Conservation (phyloP, 2,329 filamentous ascomycete genomes). For the Aspergillus ibericus region DNA sequence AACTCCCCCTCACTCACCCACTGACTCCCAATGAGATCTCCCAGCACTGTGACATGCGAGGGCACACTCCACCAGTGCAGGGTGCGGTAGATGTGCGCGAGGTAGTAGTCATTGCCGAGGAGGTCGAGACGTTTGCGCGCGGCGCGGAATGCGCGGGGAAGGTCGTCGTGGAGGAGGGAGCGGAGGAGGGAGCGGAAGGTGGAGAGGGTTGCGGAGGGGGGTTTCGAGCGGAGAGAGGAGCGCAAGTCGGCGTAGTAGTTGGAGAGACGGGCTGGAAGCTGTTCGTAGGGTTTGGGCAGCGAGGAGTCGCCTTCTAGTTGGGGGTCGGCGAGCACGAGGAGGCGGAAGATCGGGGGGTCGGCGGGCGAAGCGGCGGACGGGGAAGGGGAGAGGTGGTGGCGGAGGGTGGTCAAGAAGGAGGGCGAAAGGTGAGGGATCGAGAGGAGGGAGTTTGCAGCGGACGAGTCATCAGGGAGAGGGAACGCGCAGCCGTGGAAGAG, state of each 20-base stretch:
- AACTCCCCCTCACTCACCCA: slow-evolving; percentile 92
- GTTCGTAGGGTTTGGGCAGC: slow-evolving; percentile 59
- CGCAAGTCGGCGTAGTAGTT: slow-evolving; percentile 32
- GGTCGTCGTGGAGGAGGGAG: slow-evolving; percentile 62
- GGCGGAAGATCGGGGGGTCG: slow-evolving; percentile 69
- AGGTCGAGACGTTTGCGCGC: slow-evolving; percentile 81
- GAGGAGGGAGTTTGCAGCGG: background rate
- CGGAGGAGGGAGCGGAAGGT: slow-evolving; percentile 24
- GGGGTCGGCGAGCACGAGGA: slow-evolving; percentile 86
- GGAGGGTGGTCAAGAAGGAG: slow-evolving; percentile 37
- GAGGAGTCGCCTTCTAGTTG: slow-evolving; percentile 92
- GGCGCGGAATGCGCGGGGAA: slow-evolving; percentile 65
- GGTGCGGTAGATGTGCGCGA: slow-evolving; percentile 86
- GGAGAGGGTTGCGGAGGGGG: slow-evolving; percentile 7
- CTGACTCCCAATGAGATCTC: slow-evolving; percentile 89
- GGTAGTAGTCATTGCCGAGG: slow-evolving; percentile 90
- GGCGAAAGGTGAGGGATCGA: background rate
- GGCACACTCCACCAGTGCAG: slow-evolving; percentile 81
- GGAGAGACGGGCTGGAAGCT: slow-evolving; percentile 42
- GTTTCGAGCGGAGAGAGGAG: background rate
- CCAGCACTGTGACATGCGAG: slow-evolving; percentile 84
- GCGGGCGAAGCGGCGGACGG: slow-evolving; percentile 16
- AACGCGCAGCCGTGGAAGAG: slow-evolving; percentile 78
- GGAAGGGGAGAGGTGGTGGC: slow-evolving; percentile 34
- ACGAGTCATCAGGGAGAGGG: slow-evolving; percentile 50